Base-by-base conservation (phyloP, 345 rosid species). In the Melaleuca quinquenervia region DNA sequence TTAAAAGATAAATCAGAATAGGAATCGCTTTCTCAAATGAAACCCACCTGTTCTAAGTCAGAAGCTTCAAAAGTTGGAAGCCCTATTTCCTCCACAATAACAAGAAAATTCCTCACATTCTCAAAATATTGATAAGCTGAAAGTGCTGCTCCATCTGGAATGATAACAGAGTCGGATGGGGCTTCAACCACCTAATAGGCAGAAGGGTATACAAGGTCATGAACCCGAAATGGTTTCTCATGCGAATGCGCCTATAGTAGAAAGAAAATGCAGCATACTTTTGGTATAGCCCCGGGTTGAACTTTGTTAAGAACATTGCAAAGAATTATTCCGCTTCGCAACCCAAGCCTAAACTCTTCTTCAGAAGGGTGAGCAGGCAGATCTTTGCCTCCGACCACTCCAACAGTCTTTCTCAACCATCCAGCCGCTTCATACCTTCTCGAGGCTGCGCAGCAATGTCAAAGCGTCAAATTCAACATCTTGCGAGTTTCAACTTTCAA, bases 111-210 rank as follows among this genome's bases (percentile, higher is more conserved):
- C 88, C 98, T 93, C 11, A 97, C 91, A 88, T 97, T 97, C 83
- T 97, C 99, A 86, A 95, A 97, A 89, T 97, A 95, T 56, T 95
- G 98, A 84, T 88, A 96, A 82, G 95, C 98, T 16, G 98, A 97
- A 54, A 97, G 93, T 60, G 98, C 96, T 21, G 96, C 98, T 62
- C 99, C 99, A 88, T 97, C 99, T 9, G 95, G 94, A 62, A 92
- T 84, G 62, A 90, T 84, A 58, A 90, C 94, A 82, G 96, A 91
- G 86, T 97, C 98, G 51, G 91, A 87, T 1, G 96, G 95, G 52
- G 94, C 95, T 87, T 96, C 98, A 36, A 97, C 96, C 16, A 97
- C 96, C 98, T 96, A 62, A 80, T 80, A 52, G 29, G 32, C 76
- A 84, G 49, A 56, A 52, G 83, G 45, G 50, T 51, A 60, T 55